Base-by-base conservation (phyloP, 345 rosid genomes). In the Excoecaria agallocha region DNA sequence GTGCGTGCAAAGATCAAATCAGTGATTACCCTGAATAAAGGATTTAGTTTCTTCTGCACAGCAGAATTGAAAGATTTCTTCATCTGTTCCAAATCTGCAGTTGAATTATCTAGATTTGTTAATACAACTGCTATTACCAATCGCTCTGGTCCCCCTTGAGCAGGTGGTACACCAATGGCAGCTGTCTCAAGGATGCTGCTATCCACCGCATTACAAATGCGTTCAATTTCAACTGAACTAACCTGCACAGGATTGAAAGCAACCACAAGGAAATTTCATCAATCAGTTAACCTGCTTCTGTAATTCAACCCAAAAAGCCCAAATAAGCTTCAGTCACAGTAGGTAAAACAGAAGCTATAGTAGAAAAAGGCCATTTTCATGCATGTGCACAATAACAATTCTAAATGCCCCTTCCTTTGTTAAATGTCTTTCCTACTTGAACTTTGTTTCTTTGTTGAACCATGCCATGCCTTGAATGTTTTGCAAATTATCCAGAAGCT, bases 91-190 rank as follows among this genome's bases (percentile, higher is more conserved):
- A 89, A 74, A 78, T 89, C 88, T 6, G 78, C 48, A 9, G 71
- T 77, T 37, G 72, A 22, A 12, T 68, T 39, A 10, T 76, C 79
- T n/a, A 82, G 45, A 75, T 70, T 85, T 74, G 81, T 93, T 74
- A 91, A 82, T 69, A 95, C 99, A 54, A 89, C 96, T 4, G 85
- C 99, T 3, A 95, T 87, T 70, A 87, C 84, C 70, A 95, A 80
- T 52, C 69, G 91, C 86, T 95, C 99, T 0, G 99, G 99, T 56
- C 99, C 99, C 0, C 99, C 99, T 11, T 71, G 82, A 4, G 89
- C 86, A 67, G 98, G 97, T 12, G 98, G 99, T 75, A 95, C 96
- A 35, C 98, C 97, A 11, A 95, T 83, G 10, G 99, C 98, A 24
- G 98, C 98, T 82, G 99, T 95, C 83, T 93, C 99, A 9, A 95